phyloP scores from a whole-genome alignment of 192 early-diverging fungal genomes.

The Podila minutissima region DNA sequence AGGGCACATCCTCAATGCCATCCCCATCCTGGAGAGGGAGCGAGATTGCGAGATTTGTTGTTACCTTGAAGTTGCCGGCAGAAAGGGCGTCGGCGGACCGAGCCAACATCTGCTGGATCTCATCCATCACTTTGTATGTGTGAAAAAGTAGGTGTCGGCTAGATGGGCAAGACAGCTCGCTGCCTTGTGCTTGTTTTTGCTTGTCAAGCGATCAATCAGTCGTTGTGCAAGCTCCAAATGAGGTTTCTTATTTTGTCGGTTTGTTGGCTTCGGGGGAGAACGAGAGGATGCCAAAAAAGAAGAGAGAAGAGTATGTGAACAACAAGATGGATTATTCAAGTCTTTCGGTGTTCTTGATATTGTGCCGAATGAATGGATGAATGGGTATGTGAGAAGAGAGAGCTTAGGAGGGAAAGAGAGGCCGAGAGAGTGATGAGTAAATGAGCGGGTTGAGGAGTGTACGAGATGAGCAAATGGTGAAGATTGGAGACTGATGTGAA shows the following conservation, averaged over 20 bases:
- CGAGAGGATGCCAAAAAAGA: no score
- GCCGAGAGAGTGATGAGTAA: neutral
- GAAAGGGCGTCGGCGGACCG: constrained; percentile 53
- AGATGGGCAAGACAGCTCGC: constrained; percentile 1
- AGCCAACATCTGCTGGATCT: constrained; percentile 51
- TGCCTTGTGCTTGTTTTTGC: constrained; percentile 1
- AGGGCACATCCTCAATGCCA: neutral
- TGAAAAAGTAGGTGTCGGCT: neutral
- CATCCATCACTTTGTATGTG: constrained; percentile 35
- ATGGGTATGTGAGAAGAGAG: neutral
- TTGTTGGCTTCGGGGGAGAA: no score
- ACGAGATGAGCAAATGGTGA: neutral
- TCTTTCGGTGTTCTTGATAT: no score
- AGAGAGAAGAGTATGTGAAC: no score
- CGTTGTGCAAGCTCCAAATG: neutral
- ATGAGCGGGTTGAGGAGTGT: neutral
- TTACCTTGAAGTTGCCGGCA: constrained; percentile 58
- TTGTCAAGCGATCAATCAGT: neutral
- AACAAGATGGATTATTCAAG: no score
- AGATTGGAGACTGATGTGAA: neutral
- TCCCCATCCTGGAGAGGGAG: no score
- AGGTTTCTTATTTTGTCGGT: no score
- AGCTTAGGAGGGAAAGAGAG: constrained; percentile 6
- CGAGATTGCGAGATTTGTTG: no score
- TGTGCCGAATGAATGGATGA: constrained; percentile 5